Percentiles rank a stretch among this genome's conserved stretches.
phyloP scores from a whole-genome alignment of 306 rosid species.

The Ormosia emarginata region DNA sequence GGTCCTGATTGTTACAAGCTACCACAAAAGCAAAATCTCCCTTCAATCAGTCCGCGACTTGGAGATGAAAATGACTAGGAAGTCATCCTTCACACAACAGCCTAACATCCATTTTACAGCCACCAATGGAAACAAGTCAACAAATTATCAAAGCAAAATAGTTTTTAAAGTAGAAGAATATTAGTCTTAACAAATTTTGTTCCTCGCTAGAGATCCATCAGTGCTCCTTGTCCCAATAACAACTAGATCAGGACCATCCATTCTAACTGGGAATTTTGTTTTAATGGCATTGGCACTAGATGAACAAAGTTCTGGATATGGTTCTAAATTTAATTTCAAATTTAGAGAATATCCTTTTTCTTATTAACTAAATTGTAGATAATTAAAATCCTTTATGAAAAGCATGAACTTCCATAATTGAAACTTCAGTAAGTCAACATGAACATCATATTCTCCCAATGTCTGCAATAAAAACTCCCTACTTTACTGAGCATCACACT shows the following conservation, averaged over 20 bases:
- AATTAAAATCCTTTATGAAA: constrained; percentile 37
- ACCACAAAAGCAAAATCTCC: too few species aligned
- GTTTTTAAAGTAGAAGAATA: too few species aligned
- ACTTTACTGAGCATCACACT: constrained; percentile 27
- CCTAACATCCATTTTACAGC: too few species aligned
- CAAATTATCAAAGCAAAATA: too few species aligned
- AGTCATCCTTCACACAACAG: too few species aligned
- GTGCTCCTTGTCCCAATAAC: constrained; percentile 58
- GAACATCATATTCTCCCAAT: constrained; percentile 25
- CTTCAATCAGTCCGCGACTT: too few species aligned
- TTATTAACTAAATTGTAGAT: constrained; percentile 11
- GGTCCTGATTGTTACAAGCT: too few species aligned
- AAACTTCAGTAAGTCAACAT: constrained; percentile 32
- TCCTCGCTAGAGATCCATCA: too few species aligned
- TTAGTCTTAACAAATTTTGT: too few species aligned
- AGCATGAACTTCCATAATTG: constrained; percentile 49
- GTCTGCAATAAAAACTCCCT: constrained; percentile 32
- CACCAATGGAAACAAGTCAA: too few species aligned
- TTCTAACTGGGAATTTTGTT: constrained; percentile 33
- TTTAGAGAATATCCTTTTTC: constrained; percentile 35
- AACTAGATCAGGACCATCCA: constrained; percentile 62
- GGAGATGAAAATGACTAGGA: too few species aligned
- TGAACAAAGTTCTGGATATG: constrained; percentile 41
- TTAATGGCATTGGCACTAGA: constrained; percentile 25
- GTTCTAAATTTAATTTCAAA: constrained; percentile 38